Percentiles rank a stretch among this genome's conserved stretches.
Conservation (phyloP, 2,329 filamentous ascomycete species). For the Reticulascus tulasneorum region DNA sequence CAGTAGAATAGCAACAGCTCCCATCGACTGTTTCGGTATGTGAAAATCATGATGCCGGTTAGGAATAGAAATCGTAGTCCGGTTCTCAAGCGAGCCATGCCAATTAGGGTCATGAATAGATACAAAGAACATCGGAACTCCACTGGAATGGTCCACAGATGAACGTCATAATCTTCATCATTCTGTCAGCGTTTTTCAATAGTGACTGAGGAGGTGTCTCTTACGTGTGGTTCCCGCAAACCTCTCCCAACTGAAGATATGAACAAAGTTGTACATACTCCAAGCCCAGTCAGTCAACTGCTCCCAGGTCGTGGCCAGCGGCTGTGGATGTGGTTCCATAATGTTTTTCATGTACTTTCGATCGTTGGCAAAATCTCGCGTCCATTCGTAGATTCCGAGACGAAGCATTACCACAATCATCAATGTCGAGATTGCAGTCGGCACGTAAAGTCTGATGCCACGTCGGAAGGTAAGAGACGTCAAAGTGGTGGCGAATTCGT, state of each 20-base stretch:
- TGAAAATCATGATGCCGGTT: slow-evolving; percentile 35
- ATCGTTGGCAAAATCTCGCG: slow-evolving; percentile 41
- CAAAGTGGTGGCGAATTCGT: slow-evolving; percentile 40
- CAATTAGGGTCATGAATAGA: slow-evolving; percentile 51
- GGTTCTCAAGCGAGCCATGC: slow-evolving; percentile 41
- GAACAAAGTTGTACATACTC: slow-evolving; percentile 46
- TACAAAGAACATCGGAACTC: slow-evolving; percentile 57
- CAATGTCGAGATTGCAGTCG: slow-evolving; percentile 46
- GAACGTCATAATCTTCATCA: slow-evolving; percentile 48
- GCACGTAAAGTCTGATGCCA: slow-evolving; percentile 47
- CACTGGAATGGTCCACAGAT: slow-evolving; percentile 61
- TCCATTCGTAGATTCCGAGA: slow-evolving; percentile 44
- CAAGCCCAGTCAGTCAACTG: slow-evolving; percentile 43
- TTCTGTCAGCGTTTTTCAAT: no score
- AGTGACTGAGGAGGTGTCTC: slow-evolving; percentile 8
- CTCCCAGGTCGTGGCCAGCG: slow-evolving; percentile 29
- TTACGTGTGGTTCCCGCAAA: slow-evolving; percentile 42
- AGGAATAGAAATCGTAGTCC: slow-evolving; percentile 40
- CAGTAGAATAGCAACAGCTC: slow-evolving; percentile 45
- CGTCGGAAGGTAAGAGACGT: slow-evolving; percentile 49
- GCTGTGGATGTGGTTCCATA: slow-evolving; percentile 42
- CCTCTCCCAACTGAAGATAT: slow-evolving; percentile 47
- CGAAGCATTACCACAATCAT: slow-evolving; percentile 40
- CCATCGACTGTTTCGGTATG: slow-evolving; percentile 46
- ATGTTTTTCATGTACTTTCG: slow-evolving; percentile 42